Conservation (phyloP, 2,329 filamentous ascomycete species). For the Botrytis deweyae region DNA sequence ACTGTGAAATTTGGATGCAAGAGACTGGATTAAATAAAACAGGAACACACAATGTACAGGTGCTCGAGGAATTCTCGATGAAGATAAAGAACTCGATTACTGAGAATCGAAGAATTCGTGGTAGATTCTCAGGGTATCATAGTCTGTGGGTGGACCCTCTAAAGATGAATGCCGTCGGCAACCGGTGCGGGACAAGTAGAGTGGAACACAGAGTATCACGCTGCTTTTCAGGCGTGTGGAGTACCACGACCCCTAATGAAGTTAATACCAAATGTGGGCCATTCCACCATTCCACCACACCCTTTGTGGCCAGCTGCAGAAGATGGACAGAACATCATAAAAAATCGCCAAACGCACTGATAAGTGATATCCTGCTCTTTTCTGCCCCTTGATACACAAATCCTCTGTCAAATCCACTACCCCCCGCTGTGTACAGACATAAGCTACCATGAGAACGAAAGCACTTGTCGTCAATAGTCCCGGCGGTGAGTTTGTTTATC, state of each 20-base stretch:
- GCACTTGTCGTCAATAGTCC: conserved; percentile 13
- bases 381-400: not conserved
- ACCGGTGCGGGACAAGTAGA: not conserved
- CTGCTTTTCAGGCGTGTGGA: not conserved
- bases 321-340: not conserved
- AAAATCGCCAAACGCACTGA: not conserved
- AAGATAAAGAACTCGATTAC: not conserved
- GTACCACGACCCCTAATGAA: not conserved
- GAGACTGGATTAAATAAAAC: not conserved
- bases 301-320: not conserved
- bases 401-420: not conserved
- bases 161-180: not conserved
- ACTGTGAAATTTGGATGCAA: not conserved
- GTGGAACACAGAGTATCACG: not conserved
- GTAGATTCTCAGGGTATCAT: not conserved
- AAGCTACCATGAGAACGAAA: conserved; percentile 10
- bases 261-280: conserved; percentile 7
- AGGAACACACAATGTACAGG: fast-evolving
- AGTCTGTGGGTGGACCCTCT: not conserved
- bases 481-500: conserved; percentile 14
- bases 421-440: not conserved
- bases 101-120: not conserved
- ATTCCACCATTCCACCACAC: not conserved
- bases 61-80: not conserved
- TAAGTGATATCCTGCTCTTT: not conserved